Evolutionary conservation across 2,329 filamentous ascomycete species (phyloP), one percentile per base, ranked within the genome.

Genomic region (Teratosphaeria destructans): DNA sequence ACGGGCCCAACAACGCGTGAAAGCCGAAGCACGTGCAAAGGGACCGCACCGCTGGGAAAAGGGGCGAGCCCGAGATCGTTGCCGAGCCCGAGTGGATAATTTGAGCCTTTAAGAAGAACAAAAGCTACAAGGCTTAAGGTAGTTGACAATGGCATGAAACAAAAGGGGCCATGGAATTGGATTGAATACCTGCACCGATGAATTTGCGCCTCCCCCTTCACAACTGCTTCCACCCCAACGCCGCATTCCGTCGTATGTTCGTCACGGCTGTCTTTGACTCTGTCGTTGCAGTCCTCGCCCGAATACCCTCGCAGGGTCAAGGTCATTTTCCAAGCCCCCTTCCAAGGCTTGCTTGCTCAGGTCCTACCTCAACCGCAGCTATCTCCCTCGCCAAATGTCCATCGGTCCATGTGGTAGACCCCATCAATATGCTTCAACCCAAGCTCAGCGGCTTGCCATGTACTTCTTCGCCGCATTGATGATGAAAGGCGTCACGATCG

Each of bases 401-500:
- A 10, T 2, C 43, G 23, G 1, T 6, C 23, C 43, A 23, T 5
- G 43, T 49, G 43, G 29, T 7, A 5, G 29, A 32, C 29, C 4
- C 29, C 29, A 32, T 32, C 29, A 32, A 7, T 7, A 32, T 7
- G 29, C 29, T 32, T 32, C 29, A 32, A 1, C 29, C 23, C 43
- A 19, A 8, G 16, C 43, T 49, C 19, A 49, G 43, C 53, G 27
- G 27, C 34, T 54, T 34, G 14, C 12, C 27, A 59, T 32, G 19
- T 59, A 59, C 34, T 59, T 59, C 57, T 59, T 59, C 29, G 57
- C 57, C 57, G 55, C 55, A 55, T 66, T 68, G 60, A 71, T 64
- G 16, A 71, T 63, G 47, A 72, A 59, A 12, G 70, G 70, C 14
- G 68, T 69, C 23, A 71, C 60, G 34, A 72, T 66, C 5, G 70